Conservation (phyloP, 2,329 filamentous ascomycete genomes). For the Drechslerella dactyloides region DNA sequence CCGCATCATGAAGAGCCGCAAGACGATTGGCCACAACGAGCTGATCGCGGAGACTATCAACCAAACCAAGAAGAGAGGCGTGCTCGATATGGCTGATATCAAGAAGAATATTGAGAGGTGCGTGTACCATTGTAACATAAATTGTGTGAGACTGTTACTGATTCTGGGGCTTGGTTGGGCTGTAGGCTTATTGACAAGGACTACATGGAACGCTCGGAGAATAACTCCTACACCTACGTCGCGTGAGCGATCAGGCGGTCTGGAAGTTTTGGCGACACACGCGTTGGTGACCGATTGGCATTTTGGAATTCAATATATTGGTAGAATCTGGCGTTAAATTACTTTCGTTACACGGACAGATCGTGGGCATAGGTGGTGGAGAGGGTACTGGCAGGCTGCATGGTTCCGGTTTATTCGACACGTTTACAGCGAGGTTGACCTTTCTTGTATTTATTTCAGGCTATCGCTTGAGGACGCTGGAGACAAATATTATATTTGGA, state of each 20-base stretch:
- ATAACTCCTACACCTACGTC: slow-evolving; percentile 73
- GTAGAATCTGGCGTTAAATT: too few species aligned
- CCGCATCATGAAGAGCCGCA: slow-evolving; percentile 93
- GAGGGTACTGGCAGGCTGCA: too few species aligned
- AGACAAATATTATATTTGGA: too few species aligned
- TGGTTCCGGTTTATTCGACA: too few species aligned
- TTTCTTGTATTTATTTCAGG: too few species aligned
- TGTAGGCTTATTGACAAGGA: slow-evolving; percentile 86
- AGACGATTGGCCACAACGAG: slow-evolving; percentile 83
- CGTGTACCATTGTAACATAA: slow-evolving; percentile 57
- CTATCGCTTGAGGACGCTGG: too few species aligned
- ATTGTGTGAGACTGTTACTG: background rate
- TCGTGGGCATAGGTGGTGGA: too few species aligned
- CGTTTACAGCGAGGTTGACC: too few species aligned
- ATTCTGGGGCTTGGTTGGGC: slow-evolving; percentile 52
- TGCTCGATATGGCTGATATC: slow-evolving; percentile 83
- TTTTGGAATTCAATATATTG: too few species aligned
- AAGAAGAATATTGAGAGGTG: slow-evolving; percentile 97
- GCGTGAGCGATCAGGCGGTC: slow-evolving; percentile 60
- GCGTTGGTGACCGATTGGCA: too few species aligned
- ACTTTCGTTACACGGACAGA: too few species aligned
- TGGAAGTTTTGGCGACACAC: background rate
- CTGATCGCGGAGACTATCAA: slow-evolving; percentile 90
- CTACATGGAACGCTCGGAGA: slow-evolving; percentile 81
- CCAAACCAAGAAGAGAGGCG: slow-evolving; percentile 83